These are phyloP conservation scores for Tetrapyrgos nigripes DNA, from an alignment of 1,284 basidiomycete genomes.

Conservation along the genomic window DNA sequence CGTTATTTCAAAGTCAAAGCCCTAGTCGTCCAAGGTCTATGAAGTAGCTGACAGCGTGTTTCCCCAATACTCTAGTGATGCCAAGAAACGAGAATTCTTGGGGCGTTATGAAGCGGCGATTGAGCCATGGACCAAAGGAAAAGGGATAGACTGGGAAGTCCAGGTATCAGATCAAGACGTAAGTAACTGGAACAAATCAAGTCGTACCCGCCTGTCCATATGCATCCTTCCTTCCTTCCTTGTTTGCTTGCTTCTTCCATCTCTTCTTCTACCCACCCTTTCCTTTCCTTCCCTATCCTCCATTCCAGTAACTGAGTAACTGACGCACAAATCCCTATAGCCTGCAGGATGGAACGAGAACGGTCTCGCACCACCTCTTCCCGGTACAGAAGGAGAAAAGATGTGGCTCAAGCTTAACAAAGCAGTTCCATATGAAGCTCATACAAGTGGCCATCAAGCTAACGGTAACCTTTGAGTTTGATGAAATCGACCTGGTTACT, in stretches of 20 bases:
- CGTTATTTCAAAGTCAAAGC: not conserved
- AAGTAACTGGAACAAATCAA: not conserved
- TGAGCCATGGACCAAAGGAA: slow-evolving; percentile 17
- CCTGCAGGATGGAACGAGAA: slow-evolving; percentile 17
- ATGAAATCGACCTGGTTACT: too few species aligned
- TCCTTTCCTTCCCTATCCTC: too few species aligned
- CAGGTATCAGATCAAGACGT: slow-evolving; percentile 16
- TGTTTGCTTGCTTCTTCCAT: not conserved
- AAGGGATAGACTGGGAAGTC: slow-evolving; percentile 20
- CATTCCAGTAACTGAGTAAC: too few species aligned
- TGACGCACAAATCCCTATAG: too few species aligned
- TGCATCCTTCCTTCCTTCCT: too few species aligned
- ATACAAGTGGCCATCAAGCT: not conserved
- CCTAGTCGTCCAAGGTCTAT: not conserved
- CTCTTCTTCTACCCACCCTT: too few species aligned
- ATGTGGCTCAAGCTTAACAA: slow-evolving; percentile 14
- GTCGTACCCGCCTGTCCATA: not conserved
- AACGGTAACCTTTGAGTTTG: not conserved
- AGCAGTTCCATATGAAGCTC: slow-evolving; percentile 3
- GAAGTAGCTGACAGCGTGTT: too few species aligned
- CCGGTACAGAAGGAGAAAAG: slow-evolving; percentile 3
- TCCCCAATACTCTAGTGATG: not conserved
- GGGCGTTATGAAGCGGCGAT: slow-evolving; percentile 15
- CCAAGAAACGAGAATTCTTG: slow-evolving; percentile 13
- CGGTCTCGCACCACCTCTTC: slow-evolving; percentile 15